Conservation (phyloP, 495 filamentous ascomycete genomes). For the Xylaria scruposa region DNA sequence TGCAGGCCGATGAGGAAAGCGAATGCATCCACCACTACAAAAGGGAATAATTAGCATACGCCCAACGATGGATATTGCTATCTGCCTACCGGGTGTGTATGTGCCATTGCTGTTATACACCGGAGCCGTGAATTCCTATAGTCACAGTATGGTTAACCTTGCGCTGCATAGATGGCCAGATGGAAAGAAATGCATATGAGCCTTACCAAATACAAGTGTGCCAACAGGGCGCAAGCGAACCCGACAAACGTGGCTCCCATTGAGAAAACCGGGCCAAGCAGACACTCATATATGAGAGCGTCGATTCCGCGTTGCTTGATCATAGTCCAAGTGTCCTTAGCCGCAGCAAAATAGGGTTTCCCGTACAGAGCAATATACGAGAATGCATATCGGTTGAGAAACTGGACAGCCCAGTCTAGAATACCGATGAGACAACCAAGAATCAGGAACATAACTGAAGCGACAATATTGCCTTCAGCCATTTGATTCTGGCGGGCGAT, state of each 20-base stretch:
- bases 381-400: constrained; percentile 85
- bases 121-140: constrained; percentile 64
- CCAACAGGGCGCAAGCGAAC: constrained; percentile 79
- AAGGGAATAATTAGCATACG: constrained; percentile 12
- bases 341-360: constrained; percentile 80
- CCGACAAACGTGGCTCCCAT: constrained; percentile 86
- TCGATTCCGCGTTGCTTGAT: constrained; percentile 92
- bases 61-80: not conserved
- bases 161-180: not conserved
- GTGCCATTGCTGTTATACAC: constrained; percentile 73
- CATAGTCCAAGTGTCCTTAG: constrained; percentile 89
- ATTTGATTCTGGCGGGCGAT: constrained; percentile 71
- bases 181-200: not conserved
- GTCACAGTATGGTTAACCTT: constrained; percentile 14
- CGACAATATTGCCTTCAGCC: constrained; percentile 71
- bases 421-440: constrained; percentile 77
- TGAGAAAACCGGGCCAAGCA: constrained; percentile 87
- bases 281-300: constrained; percentile 85
- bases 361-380: constrained; percentile 92
- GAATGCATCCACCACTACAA: constrained; percentile 55
- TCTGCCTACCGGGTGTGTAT: constrained; percentile 49
- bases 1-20: constrained; percentile 65
- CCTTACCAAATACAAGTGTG: constrained; percentile 83
- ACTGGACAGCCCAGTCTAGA: constrained; percentile 84
- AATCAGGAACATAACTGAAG: constrained; percentile 70